A percentile compares a stretch with the other conserved stretches of the same genome.
These are phyloP conservation scores for Gomphus bonarii DNA, from an alignment of 1,284 basidiomycete species.

Conservation along the genomic window DNA sequence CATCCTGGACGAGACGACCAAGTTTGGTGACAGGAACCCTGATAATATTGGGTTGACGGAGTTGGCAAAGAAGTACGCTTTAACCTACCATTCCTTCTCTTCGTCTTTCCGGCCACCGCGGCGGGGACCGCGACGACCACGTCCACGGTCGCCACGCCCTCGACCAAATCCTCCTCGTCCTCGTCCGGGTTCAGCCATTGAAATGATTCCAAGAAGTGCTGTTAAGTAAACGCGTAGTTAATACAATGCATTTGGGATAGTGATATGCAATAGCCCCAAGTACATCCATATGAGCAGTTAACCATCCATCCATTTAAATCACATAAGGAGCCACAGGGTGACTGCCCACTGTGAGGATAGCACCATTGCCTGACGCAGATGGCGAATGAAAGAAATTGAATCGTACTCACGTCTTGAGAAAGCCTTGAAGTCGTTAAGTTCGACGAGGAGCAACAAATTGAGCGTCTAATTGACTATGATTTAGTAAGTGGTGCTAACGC, in stretches of 20 bases:
- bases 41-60: conserved; percentile 8
- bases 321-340: background rate
- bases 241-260: background rate
- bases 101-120: conserved; percentile 97
- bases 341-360: background rate
- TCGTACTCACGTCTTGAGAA: conserved; percentile 7
- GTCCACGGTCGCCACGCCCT: conserved; percentile 60
- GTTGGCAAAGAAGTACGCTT: background rate
- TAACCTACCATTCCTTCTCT: conserved; percentile 94
- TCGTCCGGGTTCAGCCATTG: conserved; percentile 71
- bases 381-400: background rate
- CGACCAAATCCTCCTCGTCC: conserved; percentile 70
- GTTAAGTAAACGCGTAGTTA: background rate
- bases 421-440: conserved; percentile 5
- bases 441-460: background rate
- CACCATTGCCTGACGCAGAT: background rate
- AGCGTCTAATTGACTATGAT: background rate
- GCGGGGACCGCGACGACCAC: conserved; percentile 84
- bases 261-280: background rate
- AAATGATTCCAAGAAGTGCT: background rate
- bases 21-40: conserved; percentile 99
- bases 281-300: conserved; percentile 1
- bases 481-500: background rate
- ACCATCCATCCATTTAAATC: background rate
- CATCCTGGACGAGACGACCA: conserved; percentile 97